Percentiles rank a stretch among this genome's conserved stretches.
phyloP scores from a whole-genome alignment of 1,139 yeast species.

The Blastobotrys arbuscula region DNA sequence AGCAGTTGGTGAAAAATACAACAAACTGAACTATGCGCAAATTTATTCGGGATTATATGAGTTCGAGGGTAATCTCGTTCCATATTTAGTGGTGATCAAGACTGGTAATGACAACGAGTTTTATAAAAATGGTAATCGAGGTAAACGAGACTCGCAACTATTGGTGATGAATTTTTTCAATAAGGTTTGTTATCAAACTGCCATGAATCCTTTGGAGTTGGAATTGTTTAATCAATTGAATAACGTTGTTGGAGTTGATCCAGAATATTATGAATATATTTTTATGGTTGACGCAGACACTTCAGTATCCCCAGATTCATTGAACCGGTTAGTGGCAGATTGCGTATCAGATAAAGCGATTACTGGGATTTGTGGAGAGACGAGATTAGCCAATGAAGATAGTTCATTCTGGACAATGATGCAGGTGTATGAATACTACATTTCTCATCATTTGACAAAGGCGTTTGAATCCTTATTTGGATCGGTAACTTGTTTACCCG shows the following conservation, averaged over 20 bases:
- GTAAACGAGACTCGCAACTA: slow-evolving; percentile 36
- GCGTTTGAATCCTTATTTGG: slow-evolving; percentile 37
- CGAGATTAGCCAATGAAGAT: slow-evolving; percentile 31
- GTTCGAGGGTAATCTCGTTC: slow-evolving; percentile 24
- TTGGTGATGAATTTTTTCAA: slow-evolving; percentile 33
- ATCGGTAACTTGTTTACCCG: slow-evolving; percentile 36
- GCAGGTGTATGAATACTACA: slow-evolving; percentile 36
- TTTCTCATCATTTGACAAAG: slow-evolving; percentile 35
- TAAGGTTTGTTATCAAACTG: slow-evolving; percentile 34
- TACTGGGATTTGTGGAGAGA: slow-evolving; percentile 36
- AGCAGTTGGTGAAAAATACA: slow-evolving; percentile 31
- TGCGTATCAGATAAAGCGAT: slow-evolving; percentile 30
- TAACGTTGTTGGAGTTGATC: slow-evolving; percentile 29
- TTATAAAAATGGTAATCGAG: slow-evolving; percentile 33
- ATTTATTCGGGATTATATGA: slow-evolving; percentile 32
- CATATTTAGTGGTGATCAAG: slow-evolving; percentile 33
- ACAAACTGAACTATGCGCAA: slow-evolving; percentile 29
- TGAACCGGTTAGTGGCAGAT: slow-evolving; percentile 30
- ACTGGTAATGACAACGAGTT: slow-evolving; percentile 29
- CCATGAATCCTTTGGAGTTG: slow-evolving; percentile 34
- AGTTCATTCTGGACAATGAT: slow-evolving; percentile 35
- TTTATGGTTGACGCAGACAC: slow-evolving; percentile 38
- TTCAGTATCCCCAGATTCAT: slow-evolving; percentile 29
- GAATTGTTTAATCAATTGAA: slow-evolving; percentile 31
- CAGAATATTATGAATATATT: slow-evolving; percentile 30